Conservation (phyloP, 2,329 filamentous ascomycete genomes). For the Teratosphaeria gauchensis region DNA sequence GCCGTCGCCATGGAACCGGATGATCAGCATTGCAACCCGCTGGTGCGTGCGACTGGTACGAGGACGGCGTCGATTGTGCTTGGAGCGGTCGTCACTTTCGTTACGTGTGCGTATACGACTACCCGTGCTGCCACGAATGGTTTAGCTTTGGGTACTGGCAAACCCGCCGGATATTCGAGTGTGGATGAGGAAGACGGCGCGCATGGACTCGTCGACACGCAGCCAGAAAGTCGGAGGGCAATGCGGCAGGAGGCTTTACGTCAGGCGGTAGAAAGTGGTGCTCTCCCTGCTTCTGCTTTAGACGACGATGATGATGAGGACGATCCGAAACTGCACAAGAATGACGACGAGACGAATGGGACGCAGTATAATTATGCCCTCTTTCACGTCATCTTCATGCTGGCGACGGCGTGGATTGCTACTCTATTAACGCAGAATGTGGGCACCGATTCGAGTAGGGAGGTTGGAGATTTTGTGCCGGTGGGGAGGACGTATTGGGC, state of each 20-base stretch:
- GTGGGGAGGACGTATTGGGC: slow-evolving; percentile 95
- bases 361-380: slow-evolving; percentile 95
- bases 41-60: slow-evolving; percentile 75
- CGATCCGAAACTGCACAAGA: slow-evolving; percentile 50
- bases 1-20: slow-evolving; percentile 98
- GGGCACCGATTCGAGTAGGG: slow-evolving; percentile 52
- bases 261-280: slow-evolving; percentile 84
- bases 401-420: slow-evolving; percentile 91
- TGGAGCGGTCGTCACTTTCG: slow-evolving; percentile 89
- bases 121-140: slow-evolving; percentile 91
- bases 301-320: slow-evolving; percentile 60
- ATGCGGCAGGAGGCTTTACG: slow-evolving; percentile 90
- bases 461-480: slow-evolving; percentile 68
- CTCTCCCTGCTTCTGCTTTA: slow-evolving; percentile 80
- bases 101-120: slow-evolving; percentile 95
- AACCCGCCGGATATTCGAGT: slow-evolving; percentile 38
- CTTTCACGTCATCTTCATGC: slow-evolving; percentile 96
- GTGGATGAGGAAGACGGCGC: slow-evolving; percentile 59
- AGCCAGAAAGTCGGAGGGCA: slow-evolving; percentile 69
- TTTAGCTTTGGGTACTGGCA: slow-evolving; percentile 59
- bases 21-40: slow-evolving; percentile 85
- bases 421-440: slow-evolving; percentile 78
- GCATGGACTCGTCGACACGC: slow-evolving; percentile 78
- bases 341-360: slow-evolving; percentile 78
- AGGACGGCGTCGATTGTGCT: slow-evolving; percentile 84